phyloP scores from a whole-genome alignment of 2,329 filamentous ascomycete genomes.

The Keithomyces neogunnii region DNA sequence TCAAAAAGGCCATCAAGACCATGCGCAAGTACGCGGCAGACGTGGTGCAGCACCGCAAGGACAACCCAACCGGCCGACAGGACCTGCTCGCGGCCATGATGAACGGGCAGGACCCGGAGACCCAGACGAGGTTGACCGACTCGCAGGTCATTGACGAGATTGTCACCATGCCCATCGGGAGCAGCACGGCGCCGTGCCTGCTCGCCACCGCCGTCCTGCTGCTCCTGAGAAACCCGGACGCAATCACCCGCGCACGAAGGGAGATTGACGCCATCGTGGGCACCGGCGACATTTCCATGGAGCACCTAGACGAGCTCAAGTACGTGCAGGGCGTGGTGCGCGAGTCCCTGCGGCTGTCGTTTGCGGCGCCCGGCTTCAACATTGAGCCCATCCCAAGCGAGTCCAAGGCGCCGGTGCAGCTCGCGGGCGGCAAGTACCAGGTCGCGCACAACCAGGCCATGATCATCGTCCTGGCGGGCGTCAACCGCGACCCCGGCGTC shows the following conservation, averaged over 20 bases:
- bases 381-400: constrained; percentile 35
- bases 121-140: constrained; percentile 47
- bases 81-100: constrained; percentile 56
- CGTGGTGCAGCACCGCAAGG: constrained; percentile 46
- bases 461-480: constrained; percentile 40
- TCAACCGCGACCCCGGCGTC: constrained; percentile 39
- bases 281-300: constrained; percentile 31
- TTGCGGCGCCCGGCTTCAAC: constrained; percentile 47
- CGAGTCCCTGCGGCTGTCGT: constrained; percentile 45
- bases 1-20: constrained; percentile 40
- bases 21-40: constrained; percentile 49
- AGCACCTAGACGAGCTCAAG: constrained; percentile 40
- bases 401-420: constrained; percentile 35
- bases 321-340: constrained; percentile 47
- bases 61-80: constrained; percentile 44
- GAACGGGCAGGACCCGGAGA: constrained; percentile 51
- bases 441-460: constrained; percentile 39
- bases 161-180: constrained; percentile 56
- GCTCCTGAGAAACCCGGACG: constrained; percentile 40
- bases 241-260: constrained; percentile 38
- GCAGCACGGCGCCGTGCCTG: constrained; percentile 38
- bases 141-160: constrained; percentile 60
- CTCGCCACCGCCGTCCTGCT: constrained; percentile 39
- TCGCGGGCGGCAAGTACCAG: constrained; percentile 40
- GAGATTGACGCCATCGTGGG: constrained; percentile 47